A percentile compares a stretch with the other conserved stretches of the same genome.
phyloP scores from a whole-genome alignment of 805 yeast species.

The Teunomyces panamensis region DNA sequence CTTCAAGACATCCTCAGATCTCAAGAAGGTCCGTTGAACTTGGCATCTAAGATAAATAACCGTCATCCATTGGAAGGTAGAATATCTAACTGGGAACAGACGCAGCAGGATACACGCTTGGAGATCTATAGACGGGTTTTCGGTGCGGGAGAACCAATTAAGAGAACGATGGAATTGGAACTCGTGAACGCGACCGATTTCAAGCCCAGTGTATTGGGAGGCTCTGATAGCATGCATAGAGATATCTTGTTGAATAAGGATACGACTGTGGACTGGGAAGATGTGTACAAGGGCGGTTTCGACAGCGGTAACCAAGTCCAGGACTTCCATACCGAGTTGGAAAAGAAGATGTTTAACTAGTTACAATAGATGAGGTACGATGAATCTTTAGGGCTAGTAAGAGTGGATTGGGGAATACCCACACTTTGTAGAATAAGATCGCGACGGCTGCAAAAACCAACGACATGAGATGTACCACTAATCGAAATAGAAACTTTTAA shows the following conservation, averaged over 20 bases:
- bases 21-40: slow-evolving; percentile 59
- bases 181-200: slow-evolving; percentile 69
- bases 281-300: slow-evolving; percentile 66
- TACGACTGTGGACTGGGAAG: slow-evolving; percentile 86
- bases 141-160: slow-evolving; percentile 93
- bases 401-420: neutral
- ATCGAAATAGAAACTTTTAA: no score
- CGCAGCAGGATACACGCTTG: slow-evolving; percentile 65
- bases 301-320: slow-evolving; percentile 35
- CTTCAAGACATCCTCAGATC: slow-evolving; percentile 67
- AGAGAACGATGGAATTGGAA: slow-evolving; percentile 82
- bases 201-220: slow-evolving; percentile 63
- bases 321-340: slow-evolving; percentile 76
- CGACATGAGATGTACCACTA: no score
- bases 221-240: slow-evolving; percentile 56
- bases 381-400: neutral
- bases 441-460: no score
- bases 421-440: no score
- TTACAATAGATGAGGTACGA: neutral
- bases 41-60: slow-evolving; percentile 62
- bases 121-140: slow-evolving; percentile 79
- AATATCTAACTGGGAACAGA: slow-evolving; percentile 74
- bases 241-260: slow-evolving; percentile 83
- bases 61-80: slow-evolving; percentile 86
- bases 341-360: slow-evolving; percentile 44